A percentile compares a stretch with the other conserved stretches of the same genome.
Evolutionary conservation across 495 filamentous ascomycete genomes (phyloP).

Genomic region (Venustampulla echinocandica): DNA sequence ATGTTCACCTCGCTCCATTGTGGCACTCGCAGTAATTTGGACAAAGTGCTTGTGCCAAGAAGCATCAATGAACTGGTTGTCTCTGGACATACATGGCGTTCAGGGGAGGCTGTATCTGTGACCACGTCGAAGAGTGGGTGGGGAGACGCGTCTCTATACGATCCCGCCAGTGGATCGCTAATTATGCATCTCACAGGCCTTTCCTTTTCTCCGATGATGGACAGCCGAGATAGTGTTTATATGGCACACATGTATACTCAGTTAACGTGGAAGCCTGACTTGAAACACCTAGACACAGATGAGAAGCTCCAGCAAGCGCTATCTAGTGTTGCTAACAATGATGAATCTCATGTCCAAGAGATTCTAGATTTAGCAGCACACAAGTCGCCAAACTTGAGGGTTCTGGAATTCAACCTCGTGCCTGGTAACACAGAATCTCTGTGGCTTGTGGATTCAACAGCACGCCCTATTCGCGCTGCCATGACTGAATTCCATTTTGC

Average conservation of each 20-base stretch:
- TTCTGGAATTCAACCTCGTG: constrained; percentile 36
- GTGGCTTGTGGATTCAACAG: constrained; percentile 1
- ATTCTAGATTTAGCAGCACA: constrained; percentile 26
- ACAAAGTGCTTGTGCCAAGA: no score
- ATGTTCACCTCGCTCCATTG: no score
- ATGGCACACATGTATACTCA: not conserved
- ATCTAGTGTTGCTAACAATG: constrained; percentile 1
- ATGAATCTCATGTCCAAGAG: not conserved
- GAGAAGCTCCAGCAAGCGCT: constrained; percentile 9
- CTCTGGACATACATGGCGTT: no score
- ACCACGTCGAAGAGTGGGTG: no score
- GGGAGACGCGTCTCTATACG: no score
- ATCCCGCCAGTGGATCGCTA: not conserved
- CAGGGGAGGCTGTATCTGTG: no score
- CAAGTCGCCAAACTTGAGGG: constrained; percentile 31
- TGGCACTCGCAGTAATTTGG: no score
- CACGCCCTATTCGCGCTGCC: not conserved
- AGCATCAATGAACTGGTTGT: no score
- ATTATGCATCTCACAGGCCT: not conserved
- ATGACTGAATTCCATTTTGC: not conserved
- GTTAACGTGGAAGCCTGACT: constrained; percentile 16
- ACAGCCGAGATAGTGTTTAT: not conserved
- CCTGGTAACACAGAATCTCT: not conserved
- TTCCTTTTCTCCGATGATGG: no score
- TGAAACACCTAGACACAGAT: no score